Evolutionary conservation across 768 basidiomycete genomes (phyloP).

Genomic region (Tylopilus subfusipes): DNA sequence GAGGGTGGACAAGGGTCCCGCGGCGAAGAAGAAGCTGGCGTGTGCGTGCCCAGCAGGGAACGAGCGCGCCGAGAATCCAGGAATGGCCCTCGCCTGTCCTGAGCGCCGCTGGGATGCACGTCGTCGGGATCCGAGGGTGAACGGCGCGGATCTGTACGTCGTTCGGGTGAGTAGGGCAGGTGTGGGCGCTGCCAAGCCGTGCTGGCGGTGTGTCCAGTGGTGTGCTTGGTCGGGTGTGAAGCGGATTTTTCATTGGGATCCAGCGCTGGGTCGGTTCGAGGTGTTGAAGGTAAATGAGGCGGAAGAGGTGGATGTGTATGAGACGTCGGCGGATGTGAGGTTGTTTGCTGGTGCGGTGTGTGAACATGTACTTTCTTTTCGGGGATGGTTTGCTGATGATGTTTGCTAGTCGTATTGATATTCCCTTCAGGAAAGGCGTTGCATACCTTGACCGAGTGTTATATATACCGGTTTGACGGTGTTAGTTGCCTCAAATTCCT

Average conservation of each 20-base stretch:
- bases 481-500: background rate
- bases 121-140: background rate
- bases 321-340: slow-evolving; percentile 1
- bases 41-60: background rate
- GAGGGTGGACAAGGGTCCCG: background rate
- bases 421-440: background rate
- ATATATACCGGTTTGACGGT: background rate
- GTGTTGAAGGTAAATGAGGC: slow-evolving; percentile 1
- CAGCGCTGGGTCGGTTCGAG: background rate
- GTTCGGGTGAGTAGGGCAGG: background rate
- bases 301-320: background rate
- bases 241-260: slow-evolving; percentile 3
- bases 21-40: background rate
- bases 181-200: background rate
- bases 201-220: slow-evolving; percentile 4
- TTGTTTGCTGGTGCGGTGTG: slow-evolving; percentile 1
- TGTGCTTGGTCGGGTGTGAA: slow-evolving; percentile 4
- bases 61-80: background rate
- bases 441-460: background rate
- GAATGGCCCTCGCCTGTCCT: background rate
- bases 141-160: background rate
- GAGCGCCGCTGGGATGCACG: slow-evolving; percentile 1
- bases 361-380: background rate
- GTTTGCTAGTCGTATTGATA: background rate
- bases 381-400: background rate